Base-by-base conservation (phyloP, 257 asterid species). In the Ehretia macrophylla region DNA sequence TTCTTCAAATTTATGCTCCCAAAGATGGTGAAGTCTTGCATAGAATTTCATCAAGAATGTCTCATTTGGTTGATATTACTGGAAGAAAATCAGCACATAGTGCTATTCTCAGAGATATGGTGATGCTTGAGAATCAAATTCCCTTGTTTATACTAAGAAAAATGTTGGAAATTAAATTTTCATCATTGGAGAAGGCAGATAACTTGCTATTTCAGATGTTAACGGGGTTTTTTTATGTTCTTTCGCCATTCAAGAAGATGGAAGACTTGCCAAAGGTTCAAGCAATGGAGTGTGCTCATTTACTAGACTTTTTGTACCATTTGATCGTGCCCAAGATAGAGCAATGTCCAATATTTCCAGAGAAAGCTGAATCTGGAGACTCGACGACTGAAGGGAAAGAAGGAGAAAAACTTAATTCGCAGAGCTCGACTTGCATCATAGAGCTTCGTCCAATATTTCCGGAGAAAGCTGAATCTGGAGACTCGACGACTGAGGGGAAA, bases 61-160 rank as follows among this genome's bases (percentile, higher is more conserved):
- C 79, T 0, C 81, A 75, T 59, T 63, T 86, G 69, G 45, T 83
- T 59, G 85, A 74, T n/a, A 3, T 63, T 3, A 71, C 81, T 0
- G 82, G 83, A n/a, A 79, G 61, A 14, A 86, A 77, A 32, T 70
- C 78, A 0, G 56, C 75, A 0, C 82, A 79, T 17, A 81, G 77
- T 8, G 74, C 74, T 3, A 73, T 86, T 16, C 62, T 83, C 0
- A 68, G 84, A 59, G 95, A 86, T 8, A 47, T 81, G 4, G 50
- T 81, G 8, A 77, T 86, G 91, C 77, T 86, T 2, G 88, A 86
- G 77, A 86, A 86, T 55, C 95, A 86, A 17, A 73, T 86, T 23
- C 91, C 95, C 0, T 22, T 86, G 17, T 81, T 86, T n/a, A 67
- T 77, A 22, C 38, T 81, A 53, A 63, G 85, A 3, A 68, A 68